Conservation (phyloP, 805 yeast species). For the Wickerhamiella nectarea region DNA sequence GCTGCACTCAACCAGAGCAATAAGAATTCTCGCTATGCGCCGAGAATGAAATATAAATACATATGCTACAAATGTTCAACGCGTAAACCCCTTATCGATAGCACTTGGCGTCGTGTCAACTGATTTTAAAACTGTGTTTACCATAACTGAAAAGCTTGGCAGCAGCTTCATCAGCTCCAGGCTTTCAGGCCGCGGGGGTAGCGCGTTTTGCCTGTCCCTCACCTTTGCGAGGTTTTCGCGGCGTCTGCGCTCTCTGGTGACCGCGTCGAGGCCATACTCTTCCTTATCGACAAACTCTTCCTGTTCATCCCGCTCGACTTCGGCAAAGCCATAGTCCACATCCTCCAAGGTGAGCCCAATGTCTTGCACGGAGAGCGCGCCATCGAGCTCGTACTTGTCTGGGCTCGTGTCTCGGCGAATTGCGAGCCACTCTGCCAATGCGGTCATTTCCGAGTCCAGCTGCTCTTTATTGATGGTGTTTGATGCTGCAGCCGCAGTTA, state of each 20-base stretch:
- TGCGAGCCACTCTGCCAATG: conserved; percentile 25
- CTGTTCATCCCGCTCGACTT: conserved; percentile 35
- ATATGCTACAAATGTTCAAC: not conserved
- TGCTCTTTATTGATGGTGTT: conserved; percentile 24
- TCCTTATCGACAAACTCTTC: conserved; percentile 26
- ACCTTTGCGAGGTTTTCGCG: conserved; percentile 16
- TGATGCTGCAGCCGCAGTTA: conserved; percentile 16
- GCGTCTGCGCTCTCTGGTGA: conserved; percentile 21
- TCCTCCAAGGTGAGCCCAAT: conserved; percentile 29
- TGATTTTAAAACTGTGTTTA: not conserved
- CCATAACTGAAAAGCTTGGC: conserved; percentile 15
- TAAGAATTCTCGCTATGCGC: too few species aligned
- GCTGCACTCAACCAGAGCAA: too few species aligned
- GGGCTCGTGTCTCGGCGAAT: conserved; percentile 18
- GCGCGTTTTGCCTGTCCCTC: conserved; percentile 15
- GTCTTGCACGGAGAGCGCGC: conserved; percentile 32
- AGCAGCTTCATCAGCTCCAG: conserved; percentile 22
- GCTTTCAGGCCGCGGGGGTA: conserved; percentile 22
- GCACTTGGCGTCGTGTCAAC: conserved; percentile 2
- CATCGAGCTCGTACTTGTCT: conserved; percentile 15
- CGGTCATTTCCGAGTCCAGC: conserved; percentile 31
- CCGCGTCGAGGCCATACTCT: conserved; percentile 22
- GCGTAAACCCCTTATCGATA: conserved; percentile 2
- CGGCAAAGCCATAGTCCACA: conserved; percentile 37
- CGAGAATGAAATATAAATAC: not conserved